Evolutionary conservation across 164 flowering plant species (phyloP).

Genomic region (Nelumbo lutea): DNA sequence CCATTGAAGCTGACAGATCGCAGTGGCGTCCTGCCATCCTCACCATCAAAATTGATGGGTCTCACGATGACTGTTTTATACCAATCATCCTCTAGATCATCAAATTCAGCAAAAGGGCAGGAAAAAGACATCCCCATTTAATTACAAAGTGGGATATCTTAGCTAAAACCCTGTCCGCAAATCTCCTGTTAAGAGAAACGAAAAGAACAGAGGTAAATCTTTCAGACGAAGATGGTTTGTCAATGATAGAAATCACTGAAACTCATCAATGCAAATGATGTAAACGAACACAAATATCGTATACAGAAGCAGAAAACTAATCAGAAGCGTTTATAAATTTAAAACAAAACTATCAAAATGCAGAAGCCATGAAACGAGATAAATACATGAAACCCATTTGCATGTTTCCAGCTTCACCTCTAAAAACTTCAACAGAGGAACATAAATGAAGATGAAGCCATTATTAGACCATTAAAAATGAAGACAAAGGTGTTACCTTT

Average conservation of each 20-base stretch:
- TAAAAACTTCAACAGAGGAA: background rate
- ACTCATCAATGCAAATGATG: background rate
- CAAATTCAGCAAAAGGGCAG: constrained; percentile 43
- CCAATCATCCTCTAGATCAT: constrained; percentile 32
- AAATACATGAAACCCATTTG: constrained; percentile 6
- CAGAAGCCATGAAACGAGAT: background rate
- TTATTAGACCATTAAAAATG: background rate
- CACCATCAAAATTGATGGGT: constrained; percentile 49
- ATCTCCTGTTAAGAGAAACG: background rate
- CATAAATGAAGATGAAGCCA: background rate
- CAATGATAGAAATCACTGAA: background rate
- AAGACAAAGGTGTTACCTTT: constrained; percentile 2
- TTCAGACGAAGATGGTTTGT: background rate
- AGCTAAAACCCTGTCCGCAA: constrained; percentile 4
- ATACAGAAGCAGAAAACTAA: background rate
- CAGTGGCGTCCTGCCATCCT: constrained; percentile 32
- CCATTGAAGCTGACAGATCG: constrained; percentile 56
- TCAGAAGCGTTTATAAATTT: background rate
- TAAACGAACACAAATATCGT: background rate
- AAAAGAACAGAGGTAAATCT: constrained; percentile 2
- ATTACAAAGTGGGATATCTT: constrained; percentile 11
- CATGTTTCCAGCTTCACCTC: background rate
- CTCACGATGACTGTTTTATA: constrained; percentile 47
- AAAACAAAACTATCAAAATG: background rate
- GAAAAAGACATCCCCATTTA: constrained; percentile 62